Evolutionary conservation across 202 grass and related monocot species (phyloP), one percentile per base, ranked within the genome.

Genomic region (Digitaria exilis): DNA sequence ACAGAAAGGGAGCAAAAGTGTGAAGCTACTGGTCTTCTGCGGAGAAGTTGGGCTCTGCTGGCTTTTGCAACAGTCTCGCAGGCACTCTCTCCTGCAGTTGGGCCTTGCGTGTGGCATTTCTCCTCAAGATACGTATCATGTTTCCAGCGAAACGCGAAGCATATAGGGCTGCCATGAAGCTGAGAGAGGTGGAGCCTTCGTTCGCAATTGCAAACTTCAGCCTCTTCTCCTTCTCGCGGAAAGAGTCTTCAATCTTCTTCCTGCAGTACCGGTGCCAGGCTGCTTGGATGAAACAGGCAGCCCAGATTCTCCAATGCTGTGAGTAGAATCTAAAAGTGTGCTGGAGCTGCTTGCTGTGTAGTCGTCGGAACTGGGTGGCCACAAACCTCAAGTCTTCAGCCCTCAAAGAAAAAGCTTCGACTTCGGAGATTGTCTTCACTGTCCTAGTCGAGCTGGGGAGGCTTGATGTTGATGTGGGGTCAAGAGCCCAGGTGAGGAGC

Each of bases 401-500:
- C 83, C 82, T 82, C 50, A 97, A 75, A 61, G 90, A 81, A 74
- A 94, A 97, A 55, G 84, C 95, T 90, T 97, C 95, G 5, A 97
- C 95, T 79, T 97, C 95, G 1, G 95, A 91, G 0, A 94, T 75
- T 37, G 91, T 80, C 54, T 84, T 92, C 58, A 97, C 95, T 41
- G 95, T 97, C 55, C 92, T 90, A 13, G 95, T 94, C 21, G 95
- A 97, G 81, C 72, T 94, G 26, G 95, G 92, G 34, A 97, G 86
- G 73, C 79, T 88, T 59, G 95, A 88, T 45, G 79, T 32, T 28
- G 79, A 80, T 62, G 78, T 86, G 21, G 95, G 88, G 62, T 98
- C 95, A 31, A 98, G 91, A 58, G 95, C 95, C 92, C 92, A 98
- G 24, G 92, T 98, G 41, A 98, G 88, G 37, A 98, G 92, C 76